A percentile compares a stretch with the other conserved stretches of the same genome.
These are phyloP conservation scores for Aspergillus felis DNA, from an alignment of 2,329 filamentous ascomycete genomes.

Conservation along the genomic window DNA sequence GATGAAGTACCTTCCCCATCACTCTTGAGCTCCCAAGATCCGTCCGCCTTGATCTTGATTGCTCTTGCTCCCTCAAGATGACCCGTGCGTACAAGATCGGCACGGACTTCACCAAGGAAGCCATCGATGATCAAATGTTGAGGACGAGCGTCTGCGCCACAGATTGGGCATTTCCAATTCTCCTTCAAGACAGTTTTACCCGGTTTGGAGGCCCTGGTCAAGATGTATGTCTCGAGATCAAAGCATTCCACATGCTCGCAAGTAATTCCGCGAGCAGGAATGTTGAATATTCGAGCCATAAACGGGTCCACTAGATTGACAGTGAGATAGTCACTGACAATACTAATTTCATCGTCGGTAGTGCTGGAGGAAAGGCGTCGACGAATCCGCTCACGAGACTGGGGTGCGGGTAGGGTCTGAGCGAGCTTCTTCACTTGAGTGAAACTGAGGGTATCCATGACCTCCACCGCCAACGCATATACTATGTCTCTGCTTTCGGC, in stretches of 20 bases:
- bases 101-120: constrained; percentile 64
- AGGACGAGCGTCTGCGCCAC: constrained; percentile 72
- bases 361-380: constrained; percentile 41
- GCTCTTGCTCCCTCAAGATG: constrained; percentile 52
- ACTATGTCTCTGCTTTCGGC: constrained; percentile 29
- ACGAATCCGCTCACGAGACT: constrained; percentile 58
- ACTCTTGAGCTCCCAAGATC: constrained; percentile 58
- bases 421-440: constrained; percentile 37
- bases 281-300: constrained; percentile 59
- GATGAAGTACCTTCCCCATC: constrained; percentile 22
- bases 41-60: constrained; percentile 62
- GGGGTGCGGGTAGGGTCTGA: constrained; percentile 40
- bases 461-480: constrained; percentile 68
- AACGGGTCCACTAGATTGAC: constrained; percentile 67
- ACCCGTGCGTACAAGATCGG: constrained; percentile 48
- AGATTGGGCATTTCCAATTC: constrained; percentile 84
- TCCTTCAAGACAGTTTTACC: constrained; percentile 42
- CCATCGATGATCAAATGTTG: constrained; percentile 66
- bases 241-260: constrained; percentile 87
- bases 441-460: constrained; percentile 54
- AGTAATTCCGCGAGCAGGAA: constrained; percentile 64
- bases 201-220: constrained; percentile 53
- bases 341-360: constrained; percentile 58
- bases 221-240: constrained; percentile 77
- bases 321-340: constrained; percentile 55